phyloP scores from a whole-genome alignment of 306 rosid genomes.

The Quercus mongolica region DNA sequence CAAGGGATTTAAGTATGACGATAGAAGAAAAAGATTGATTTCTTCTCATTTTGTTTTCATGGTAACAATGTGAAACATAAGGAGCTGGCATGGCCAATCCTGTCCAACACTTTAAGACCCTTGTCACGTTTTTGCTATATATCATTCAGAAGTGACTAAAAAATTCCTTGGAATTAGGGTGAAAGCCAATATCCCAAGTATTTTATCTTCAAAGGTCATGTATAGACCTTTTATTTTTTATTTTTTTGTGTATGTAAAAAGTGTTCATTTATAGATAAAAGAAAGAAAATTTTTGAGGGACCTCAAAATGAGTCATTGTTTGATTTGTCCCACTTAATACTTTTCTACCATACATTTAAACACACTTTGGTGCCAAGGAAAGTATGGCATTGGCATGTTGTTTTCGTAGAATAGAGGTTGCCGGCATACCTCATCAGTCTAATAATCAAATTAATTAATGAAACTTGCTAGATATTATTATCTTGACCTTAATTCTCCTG shows the following conservation, averaged over 20 bases:
- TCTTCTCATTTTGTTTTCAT: not conserved
- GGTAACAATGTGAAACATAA: conserved; percentile 5
- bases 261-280: not conserved
- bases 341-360: conserved; percentile 1
- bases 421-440: not conserved
- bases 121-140: not conserved
- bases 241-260: too few species aligned
- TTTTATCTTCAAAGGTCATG: not conserved
- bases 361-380: conserved; percentile 5
- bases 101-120: not conserved
- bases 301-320: conserved; percentile 17
- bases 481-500: conserved; percentile 16
- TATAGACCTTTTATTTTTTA: not conserved
- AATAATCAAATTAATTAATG: not conserved
- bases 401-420: conserved; percentile 11
- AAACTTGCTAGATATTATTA: not conserved
- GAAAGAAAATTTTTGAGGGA: not conserved
- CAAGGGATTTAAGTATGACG: not conserved
- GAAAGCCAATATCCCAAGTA: too few species aligned
- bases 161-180: not conserved
- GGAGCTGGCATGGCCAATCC: not conserved
- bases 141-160: not conserved
- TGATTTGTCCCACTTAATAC: not conserved
- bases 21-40: not conserved
- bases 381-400: conserved; percentile 14